These are phyloP conservation scores for Flaveria robusta DNA, from an alignment of 129 eudicot genomes.

Conservation along the genomic window DNA sequence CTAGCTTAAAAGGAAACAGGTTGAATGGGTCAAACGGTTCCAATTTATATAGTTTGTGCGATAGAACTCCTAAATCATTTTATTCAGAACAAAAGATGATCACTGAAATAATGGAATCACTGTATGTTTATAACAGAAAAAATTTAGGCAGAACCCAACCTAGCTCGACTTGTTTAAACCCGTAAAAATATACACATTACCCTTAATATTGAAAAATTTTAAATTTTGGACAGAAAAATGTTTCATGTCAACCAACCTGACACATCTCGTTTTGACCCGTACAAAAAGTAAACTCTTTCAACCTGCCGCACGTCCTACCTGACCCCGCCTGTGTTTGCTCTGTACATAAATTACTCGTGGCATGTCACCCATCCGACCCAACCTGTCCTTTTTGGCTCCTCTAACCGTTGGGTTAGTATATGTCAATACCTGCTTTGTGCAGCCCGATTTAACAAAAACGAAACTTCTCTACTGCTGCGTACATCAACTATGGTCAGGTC, in stretches of 20 bases:
- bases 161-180: background rate
- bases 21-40: background rate
- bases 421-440: constrained; percentile 78
- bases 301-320: background rate
- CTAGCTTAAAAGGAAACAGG: constrained; percentile 19
- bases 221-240: background rate
- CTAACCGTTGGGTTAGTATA: background rate
- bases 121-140: background rate
- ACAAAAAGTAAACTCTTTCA: background rate
- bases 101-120: background rate
- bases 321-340: background rate
- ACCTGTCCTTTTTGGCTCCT: background rate
- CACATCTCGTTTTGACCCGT: background rate
- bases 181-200: background rate
- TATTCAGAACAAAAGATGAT: background rate
- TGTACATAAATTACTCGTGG: background rate
- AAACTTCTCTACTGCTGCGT: constrained; percentile 80
- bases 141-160: background rate
- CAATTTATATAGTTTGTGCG: background rate
- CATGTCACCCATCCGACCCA: background rate
- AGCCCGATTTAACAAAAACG: constrained; percentile 84
- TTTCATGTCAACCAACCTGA: background rate
- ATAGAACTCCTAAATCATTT: background rate
- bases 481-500: constrained; percentile 85
- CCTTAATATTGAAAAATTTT: background rate